Percentiles rank a stretch among this genome's conserved stretches.
phyloP scores from a whole-genome alignment of 2,329 filamentous ascomycete species.

The Samsoniella hepiali region DNA sequence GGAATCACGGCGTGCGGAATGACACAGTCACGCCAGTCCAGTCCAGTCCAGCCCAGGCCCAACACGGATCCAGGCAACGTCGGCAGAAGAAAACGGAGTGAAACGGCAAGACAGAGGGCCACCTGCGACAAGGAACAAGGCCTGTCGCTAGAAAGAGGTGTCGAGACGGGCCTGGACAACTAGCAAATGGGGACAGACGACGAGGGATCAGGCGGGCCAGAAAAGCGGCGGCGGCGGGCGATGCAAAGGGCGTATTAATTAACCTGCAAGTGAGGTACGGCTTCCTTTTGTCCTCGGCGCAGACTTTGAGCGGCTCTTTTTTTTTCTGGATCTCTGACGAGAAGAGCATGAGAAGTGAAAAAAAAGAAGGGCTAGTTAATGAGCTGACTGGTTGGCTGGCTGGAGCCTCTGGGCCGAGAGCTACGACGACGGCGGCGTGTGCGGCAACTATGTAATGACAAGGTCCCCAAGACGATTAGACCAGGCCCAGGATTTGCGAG shows the following conservation, averaged over 20 bases:
- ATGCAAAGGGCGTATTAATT: neutral
- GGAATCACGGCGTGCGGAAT: slow-evolving; percentile 11
- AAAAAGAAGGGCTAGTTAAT: slow-evolving; percentile 1
- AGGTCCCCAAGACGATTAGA: neutral
- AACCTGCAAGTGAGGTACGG: neutral
- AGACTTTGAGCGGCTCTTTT: neutral
- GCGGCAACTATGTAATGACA: neutral
- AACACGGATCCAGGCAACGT: slow-evolving; percentile 1
- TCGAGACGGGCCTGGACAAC: neutral
- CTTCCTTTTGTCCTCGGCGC: neutral
- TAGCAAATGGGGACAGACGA: neutral
- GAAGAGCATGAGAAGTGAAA: neutral
- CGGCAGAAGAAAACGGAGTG: neutral
- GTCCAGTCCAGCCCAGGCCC: slow-evolving; percentile 6
- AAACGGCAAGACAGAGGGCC: neutral
- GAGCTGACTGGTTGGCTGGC: neutral
- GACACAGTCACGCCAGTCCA: slow-evolving; percentile 17
- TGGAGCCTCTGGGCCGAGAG: neutral
- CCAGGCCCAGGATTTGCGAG: neutral
- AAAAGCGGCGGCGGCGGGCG: neutral
- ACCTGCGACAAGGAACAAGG: slow-evolving; percentile 13
- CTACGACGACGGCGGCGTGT: neutral
- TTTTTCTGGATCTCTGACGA: neutral
- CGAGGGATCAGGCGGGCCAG: slow-evolving; percentile 11
- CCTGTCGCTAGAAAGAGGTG: neutral